Base-by-base conservation (phyloP, 371 early-diverging fungal species). In the Basidiobolus meristosporus region DNA sequence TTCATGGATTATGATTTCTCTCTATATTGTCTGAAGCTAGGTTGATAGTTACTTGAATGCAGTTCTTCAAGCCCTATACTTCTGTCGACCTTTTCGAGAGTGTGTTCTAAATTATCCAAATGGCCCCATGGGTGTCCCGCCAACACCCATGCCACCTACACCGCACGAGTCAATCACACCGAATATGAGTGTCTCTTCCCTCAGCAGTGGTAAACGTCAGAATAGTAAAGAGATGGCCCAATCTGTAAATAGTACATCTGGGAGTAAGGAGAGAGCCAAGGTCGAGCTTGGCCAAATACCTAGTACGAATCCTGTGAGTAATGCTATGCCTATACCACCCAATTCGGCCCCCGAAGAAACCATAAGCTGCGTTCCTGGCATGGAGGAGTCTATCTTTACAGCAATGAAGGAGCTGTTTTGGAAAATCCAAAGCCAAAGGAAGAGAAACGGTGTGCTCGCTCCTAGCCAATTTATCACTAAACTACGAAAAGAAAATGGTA, bases 21-120 rank as follows among this genome's bases (percentile, higher is more conserved):
- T 16, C 10, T 19, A 28, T 14, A 3, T 22, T 16, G 9, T 18
- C 2, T 39, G 22, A 33, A n/a, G 3, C 7, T 22, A 15, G 33
- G 17, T 34, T 39, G 2, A 30, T 42, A 82, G 93, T 54, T 96
- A 96, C 53, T 82, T 87, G 53, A 96, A 92, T 62, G 90, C 92
- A 5, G 84, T 96, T 16, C 60, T 96, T 3, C 95, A 96, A 62
- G 85, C 91, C 7, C 72, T 96, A 38, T 96, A 92, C 62, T 90
- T 79, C 47, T 90, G 93, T 56, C 74, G 74, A 40, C 88, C 93
- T 0, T 96, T 96, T 52, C 81, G 97, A 40, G 85, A 91, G 50
- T 88, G 87, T 51, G 76, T 91, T 22, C 62, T 76, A 50, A 69
- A 65, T 50, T 79, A 65, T 48, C 82, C 80, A 12, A 60, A 61